A percentile compares a stretch with the other conserved stretches of the same genome.
These are phyloP conservation scores for Arthromyces matolae DNA, from an alignment of 768 basidiomycete species.

Conservation along the genomic window DNA sequence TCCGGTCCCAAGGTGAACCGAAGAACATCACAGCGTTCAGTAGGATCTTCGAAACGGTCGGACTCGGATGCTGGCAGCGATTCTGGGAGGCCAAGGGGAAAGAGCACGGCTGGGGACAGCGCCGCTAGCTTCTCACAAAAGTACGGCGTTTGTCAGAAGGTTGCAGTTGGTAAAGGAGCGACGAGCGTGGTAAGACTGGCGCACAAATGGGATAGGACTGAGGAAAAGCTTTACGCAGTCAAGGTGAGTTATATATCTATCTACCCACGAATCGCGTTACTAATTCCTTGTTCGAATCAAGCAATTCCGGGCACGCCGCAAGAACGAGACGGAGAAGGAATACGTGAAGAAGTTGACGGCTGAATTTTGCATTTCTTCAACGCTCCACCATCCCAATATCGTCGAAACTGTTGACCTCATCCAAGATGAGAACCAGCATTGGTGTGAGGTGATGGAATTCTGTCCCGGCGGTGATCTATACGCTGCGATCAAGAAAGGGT, in stretches of 20 bases:
- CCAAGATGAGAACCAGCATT: constrained; percentile 94
- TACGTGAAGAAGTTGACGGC: constrained; percentile 99
- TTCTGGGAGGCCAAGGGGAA: constrained; percentile 24
- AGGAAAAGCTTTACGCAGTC: constrained; percentile 97
- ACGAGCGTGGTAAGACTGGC: constrained; percentile 94
- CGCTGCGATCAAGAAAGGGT: constrained; percentile 97
- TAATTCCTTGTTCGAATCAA: too few species aligned
- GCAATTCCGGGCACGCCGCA: constrained; percentile 98
- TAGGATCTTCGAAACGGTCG: constrained; percentile 56
- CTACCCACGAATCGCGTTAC: too few species aligned
- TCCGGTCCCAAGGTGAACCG: constrained; percentile 72
- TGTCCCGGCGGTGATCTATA: constrained; percentile 98
- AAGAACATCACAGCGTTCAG: constrained; percentile 66
- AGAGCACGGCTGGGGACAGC: constrained; percentile 43
- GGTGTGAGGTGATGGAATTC: constrained; percentile 99
- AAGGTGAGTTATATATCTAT: constrained; percentile 78
- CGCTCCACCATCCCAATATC: constrained; percentile 88
- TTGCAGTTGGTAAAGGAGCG: constrained; percentile 97
- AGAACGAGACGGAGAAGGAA: constrained; percentile 98
- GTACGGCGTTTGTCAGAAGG: constrained; percentile 95
- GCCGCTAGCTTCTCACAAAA: constrained; percentile 63
- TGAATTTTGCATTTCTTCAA: constrained; percentile 98
- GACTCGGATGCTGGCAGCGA: constrained; percentile 53
- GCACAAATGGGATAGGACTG: constrained; percentile 96
- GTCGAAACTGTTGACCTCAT: constrained; percentile 99